Conservation (phyloP, 768 basidiomycete genomes). For the Atractiella rhizophila region DNA sequence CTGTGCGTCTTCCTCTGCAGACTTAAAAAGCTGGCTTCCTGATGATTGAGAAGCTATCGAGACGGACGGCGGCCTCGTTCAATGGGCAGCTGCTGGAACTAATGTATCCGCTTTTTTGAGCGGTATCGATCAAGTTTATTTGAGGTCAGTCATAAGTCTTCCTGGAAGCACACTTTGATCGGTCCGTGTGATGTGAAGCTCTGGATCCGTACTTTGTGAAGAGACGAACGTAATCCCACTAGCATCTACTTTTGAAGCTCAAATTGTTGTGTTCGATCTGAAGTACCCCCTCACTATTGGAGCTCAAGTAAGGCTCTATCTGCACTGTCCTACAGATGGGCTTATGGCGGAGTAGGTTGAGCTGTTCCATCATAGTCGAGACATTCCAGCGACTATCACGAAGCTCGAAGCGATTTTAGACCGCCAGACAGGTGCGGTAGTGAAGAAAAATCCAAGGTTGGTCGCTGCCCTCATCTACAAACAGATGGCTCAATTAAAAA, state of each 20-base stretch:
- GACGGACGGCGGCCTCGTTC: slow-evolving; percentile 43
- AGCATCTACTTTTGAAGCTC: slow-evolving; percentile 49
- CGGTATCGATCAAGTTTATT: slow-evolving; percentile 56
- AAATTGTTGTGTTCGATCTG: slow-evolving; percentile 82
- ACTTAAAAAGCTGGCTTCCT: background rate
- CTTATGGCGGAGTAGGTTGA: slow-evolving; percentile 36
- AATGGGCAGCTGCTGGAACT: slow-evolving; percentile 73
- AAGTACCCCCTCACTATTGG: slow-evolving; percentile 69
- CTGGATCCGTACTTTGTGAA: slow-evolving; percentile 74
- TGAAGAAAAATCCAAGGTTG: slow-evolving; percentile 59
- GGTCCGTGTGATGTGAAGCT: no score
- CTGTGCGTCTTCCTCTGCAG: slow-evolving; percentile 19
- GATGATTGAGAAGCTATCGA: slow-evolving; percentile 53
- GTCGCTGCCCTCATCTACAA: slow-evolving; percentile 10
- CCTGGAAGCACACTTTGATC: background rate
- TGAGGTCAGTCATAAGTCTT: slow-evolving; percentile 22
- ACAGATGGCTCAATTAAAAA: background rate
- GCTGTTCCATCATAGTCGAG: slow-evolving; percentile 76
- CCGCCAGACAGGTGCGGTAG: slow-evolving; percentile 42
- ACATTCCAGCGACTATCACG: slow-evolving; percentile 67
- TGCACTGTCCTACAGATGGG: background rate
- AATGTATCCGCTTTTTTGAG: slow-evolving; percentile 69
- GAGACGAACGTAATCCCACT: slow-evolving; percentile 45
- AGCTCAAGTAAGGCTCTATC: slow-evolving; percentile 38
- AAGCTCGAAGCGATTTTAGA: slow-evolving; percentile 59